Base-by-base conservation (phyloP, 371 early-diverging fungal genomes). In the Coemansia sp. region DNA sequence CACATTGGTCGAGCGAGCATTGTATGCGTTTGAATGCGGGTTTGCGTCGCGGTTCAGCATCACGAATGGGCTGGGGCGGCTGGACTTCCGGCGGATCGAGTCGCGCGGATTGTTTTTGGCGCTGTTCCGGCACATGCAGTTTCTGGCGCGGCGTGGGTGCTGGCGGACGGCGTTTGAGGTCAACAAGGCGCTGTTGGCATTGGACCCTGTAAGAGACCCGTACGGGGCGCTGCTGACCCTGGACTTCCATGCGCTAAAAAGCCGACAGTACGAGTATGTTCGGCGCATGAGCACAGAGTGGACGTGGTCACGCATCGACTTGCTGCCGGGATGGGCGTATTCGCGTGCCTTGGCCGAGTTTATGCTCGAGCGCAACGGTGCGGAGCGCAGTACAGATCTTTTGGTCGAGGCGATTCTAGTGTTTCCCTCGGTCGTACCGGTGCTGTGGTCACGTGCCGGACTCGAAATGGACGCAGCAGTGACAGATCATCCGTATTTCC, bases 151-250 rank as follows among this genome's bases (percentile, higher is more conserved):
- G 22, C 84, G 89, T 54, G 95, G 96, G 6, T 95, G 95, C 80
- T 95, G 96, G 96, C 77, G 92, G 45, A 95, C 95, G 4, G 90
- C 92, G 6, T 89, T 94, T 64, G 96, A 95, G 79, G 87, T 93
- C 65, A 86, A 88, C 64, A 95, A 92, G 78, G 79, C 93, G 13
- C 77, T 95, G 21, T 73, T 90, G 51, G 88, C 89, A 61, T 78
- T 95, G 54, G 92, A 92, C 69, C 92, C 92, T 0, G 81, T 72
- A 7, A 75, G 73, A 10, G 96, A 95, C 66, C 92, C 95, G 8
- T 71, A 92, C 1, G 87, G 92, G 3, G 84, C 88, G 1, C 70
- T 92, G 29, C 78, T 91, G 57, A 83, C 86, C n/a, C 84, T 95
- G 66, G 96, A 95, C 67, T 90, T 88, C 61, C 87, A 88, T 68